phyloP scores from a whole-genome alignment of 1,284 basidiomycete genomes.

The Rhodotorula glutinis region DNA sequence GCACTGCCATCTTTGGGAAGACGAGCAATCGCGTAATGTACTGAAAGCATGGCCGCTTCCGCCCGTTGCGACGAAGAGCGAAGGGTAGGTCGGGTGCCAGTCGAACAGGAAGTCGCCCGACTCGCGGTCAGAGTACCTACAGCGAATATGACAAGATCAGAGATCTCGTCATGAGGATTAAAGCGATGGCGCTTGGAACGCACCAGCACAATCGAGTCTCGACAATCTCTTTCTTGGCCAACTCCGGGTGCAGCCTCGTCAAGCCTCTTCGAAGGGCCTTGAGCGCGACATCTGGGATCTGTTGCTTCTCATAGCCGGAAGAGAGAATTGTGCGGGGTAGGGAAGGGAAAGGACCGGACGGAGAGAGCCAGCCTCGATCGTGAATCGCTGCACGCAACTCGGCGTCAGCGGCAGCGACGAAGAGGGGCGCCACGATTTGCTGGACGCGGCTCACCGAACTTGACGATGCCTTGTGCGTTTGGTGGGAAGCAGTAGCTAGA shows the following conservation, averaged over 20 bases:
- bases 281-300: conserved; percentile 21
- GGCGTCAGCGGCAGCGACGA: too few species aligned
- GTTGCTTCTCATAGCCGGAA: conserved; percentile 25
- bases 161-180: too few species aligned
- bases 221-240: conserved; percentile 13
- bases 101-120: conserved; percentile 35
- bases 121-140: conserved; percentile 28
- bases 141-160: too few species aligned
- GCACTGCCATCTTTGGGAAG: too few species aligned
- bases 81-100: conserved; percentile 22
- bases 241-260: conserved; percentile 20
- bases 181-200: not conserved
- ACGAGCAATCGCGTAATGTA: not conserved
- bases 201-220: conserved; percentile 36
- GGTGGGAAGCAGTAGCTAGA: conserved; percentile 34
- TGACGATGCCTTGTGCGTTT: conserved; percentile 12
- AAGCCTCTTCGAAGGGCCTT: conserved; percentile 7
- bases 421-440: too few species aligned
- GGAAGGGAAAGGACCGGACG: conserved; percentile 23
- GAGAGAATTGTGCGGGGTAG: conserved; percentile 26
- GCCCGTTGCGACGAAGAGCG: conserved; percentile 30
- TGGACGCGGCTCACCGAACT: too few species aligned
- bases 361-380: conserved; percentile 33
- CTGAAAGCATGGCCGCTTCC: conserved; percentile 34
- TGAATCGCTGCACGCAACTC: conserved; percentile 39